phyloP scores from a whole-genome alignment of 1,139 yeast genomes.

The Hyphopichia fennica region DNA sequence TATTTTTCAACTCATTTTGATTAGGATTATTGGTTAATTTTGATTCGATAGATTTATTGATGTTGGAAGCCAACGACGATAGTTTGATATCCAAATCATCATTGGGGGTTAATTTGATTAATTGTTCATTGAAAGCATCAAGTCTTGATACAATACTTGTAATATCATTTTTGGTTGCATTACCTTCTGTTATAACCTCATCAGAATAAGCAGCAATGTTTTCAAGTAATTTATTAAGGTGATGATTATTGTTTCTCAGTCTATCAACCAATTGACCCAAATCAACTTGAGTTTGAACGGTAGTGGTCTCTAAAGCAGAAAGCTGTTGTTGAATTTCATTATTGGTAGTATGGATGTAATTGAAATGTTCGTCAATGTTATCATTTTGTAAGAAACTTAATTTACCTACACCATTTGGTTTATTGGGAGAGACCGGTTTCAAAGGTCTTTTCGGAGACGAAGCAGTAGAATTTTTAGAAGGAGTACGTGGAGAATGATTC shows the following conservation, averaged over 20 bases:
- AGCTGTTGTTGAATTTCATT: constrained; percentile 31
- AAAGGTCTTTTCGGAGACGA: constrained; percentile 14
- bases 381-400: constrained; percentile 30
- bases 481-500: background rate
- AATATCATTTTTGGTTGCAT: constrained; percentile 36
- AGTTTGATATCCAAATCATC: background rate
- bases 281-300: constrained; percentile 38
- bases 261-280: constrained; percentile 39
- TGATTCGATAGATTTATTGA: background rate
- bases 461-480: constrained; percentile 1
- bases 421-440: constrained; percentile 30
- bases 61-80: background rate
- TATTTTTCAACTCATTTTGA: background rate
- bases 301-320: constrained; percentile 29
- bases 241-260: constrained; percentile 43
- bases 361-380: constrained; percentile 32
- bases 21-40: background rate
- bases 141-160: constrained; percentile 20
- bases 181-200: constrained; percentile 38
- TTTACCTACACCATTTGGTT: constrained; percentile 18
- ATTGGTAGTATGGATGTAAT: constrained; percentile 26
- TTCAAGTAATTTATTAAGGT: constrained; percentile 34
- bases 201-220: constrained; percentile 34
- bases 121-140: constrained; percentile 8
- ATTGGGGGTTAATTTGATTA: background rate